Evolutionary conservation across 352 stramenopile genomes (phyloP).

Genomic region (Phytophthora chlamydospora): DNA sequence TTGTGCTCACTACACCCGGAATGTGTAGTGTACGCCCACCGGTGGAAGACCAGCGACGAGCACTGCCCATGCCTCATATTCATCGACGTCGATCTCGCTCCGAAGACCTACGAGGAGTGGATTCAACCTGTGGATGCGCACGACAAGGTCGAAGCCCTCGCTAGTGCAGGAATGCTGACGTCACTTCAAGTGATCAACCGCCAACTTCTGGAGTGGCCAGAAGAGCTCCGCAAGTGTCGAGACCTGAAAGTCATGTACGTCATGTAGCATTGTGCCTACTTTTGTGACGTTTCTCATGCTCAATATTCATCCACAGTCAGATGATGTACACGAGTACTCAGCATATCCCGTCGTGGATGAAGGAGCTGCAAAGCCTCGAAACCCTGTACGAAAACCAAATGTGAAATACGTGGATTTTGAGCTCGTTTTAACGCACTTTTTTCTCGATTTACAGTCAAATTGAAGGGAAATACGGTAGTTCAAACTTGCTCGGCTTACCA

Average conservation of each 20-base stretch:
- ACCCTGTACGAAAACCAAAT: not conserved
- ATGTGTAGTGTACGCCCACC: conserved; percentile 21
- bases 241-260: conserved; percentile 43
- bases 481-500: conserved; percentile 14
- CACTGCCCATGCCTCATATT: too few species aligned
- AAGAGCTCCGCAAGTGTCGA: conserved; percentile 29
- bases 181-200: conserved; percentile 48
- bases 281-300: not conserved
- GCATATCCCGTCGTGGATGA: conserved; percentile 26
- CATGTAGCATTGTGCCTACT: not conserved
- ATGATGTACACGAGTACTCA: conserved; percentile 37
- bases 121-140: conserved; percentile 6
- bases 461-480: conserved; percentile 19
- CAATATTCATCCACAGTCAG: conserved; percentile 13
- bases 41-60: too few species aligned
- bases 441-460: conserved; percentile 1
- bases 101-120: too few species aligned
- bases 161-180: conserved; percentile 31
- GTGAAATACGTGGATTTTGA: not conserved
- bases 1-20: conserved; percentile 29
- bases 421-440: not conserved
- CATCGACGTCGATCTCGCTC: too few species aligned
- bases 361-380: conserved; percentile 22
- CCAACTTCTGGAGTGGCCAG: conserved; percentile 20
- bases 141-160: conserved; percentile 20